These are phyloP conservation scores for Fistulina hepatica DNA, from an alignment of 1,284 basidiomycete genomes.

Conservation along the genomic window DNA sequence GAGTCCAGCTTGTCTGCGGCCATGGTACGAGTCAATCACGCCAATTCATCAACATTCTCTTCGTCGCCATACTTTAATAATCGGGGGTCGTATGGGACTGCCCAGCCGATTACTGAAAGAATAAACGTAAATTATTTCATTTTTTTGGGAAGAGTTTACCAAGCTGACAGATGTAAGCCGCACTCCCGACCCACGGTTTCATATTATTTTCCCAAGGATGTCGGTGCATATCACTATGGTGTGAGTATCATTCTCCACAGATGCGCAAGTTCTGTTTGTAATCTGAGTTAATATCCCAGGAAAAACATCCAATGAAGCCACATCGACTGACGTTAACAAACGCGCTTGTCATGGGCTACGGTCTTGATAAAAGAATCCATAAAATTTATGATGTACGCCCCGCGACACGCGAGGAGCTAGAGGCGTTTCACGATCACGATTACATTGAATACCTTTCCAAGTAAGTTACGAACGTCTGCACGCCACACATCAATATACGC, in stretches of 20 bases:
- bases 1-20: no score
- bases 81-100: conserved; percentile 51
- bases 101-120: conserved; percentile 63
- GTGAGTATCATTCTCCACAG: conserved; percentile 35
- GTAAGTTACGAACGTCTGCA: conserved; percentile 32
- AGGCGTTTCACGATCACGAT: conserved; percentile 87
- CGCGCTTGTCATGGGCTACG: conserved; percentile 91
- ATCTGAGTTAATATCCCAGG: conserved; percentile 35
- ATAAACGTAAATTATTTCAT: conserved; percentile 45
- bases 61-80: conserved; percentile 63
- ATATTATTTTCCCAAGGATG: conserved; percentile 91
- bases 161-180: conserved; percentile 34
- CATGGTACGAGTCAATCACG: conserved; percentile 36
- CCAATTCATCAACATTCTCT: conserved; percentile 62
- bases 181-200: conserved; percentile 86
- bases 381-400: conserved; percentile 81
- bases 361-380: conserved; percentile 92
- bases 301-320: conserved; percentile 98
- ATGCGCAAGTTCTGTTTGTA: neutral
- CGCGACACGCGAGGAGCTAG: conserved; percentile 85
- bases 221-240: conserved; percentile 94
- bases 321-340: conserved; percentile 93
- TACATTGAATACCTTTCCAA: conserved; percentile 91
- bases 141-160: conserved; percentile 5
- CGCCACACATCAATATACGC: conserved; percentile 4